phyloP scores from a whole-genome alignment of 768 basidiomycete genomes.

The Phallus indusiatus region DNA sequence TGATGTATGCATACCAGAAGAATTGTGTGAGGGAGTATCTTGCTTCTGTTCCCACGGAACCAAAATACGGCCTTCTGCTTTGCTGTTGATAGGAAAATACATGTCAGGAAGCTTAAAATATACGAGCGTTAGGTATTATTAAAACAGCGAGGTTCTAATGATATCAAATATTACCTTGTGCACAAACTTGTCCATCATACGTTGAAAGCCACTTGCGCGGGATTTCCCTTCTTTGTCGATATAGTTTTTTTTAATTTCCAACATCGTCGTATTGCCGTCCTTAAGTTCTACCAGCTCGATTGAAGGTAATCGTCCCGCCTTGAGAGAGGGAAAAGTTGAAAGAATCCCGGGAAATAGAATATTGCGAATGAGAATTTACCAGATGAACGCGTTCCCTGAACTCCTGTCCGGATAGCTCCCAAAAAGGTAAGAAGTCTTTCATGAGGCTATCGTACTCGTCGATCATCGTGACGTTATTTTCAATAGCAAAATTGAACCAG shows the following conservation, averaged over 20 bases:
- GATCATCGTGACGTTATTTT: slow-evolving; percentile 64
- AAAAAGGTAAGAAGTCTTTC: slow-evolving; percentile 79
- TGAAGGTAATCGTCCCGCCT: slow-evolving; percentile 73
- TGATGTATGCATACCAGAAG: slow-evolving; percentile 19
- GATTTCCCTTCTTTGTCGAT: slow-evolving; percentile 64
- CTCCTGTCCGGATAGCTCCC: slow-evolving; percentile 63
- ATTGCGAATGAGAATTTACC: slow-evolving; percentile 27
- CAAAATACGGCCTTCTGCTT: slow-evolving; percentile 87
- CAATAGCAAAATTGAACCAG: slow-evolving; percentile 78
- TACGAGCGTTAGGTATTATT: not conserved
- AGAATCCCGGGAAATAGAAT: not conserved
- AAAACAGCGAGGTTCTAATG: not conserved
- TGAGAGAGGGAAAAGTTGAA: slow-evolving; percentile 10
- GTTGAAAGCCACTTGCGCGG: slow-evolving; percentile 66
- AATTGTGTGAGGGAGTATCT: slow-evolving; percentile 31
- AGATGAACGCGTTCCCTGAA: slow-evolving; percentile 52
- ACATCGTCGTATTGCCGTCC: slow-evolving; percentile 47
- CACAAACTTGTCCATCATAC: slow-evolving; percentile 66
- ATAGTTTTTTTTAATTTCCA: slow-evolving; percentile 45
- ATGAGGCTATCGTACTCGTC: slow-evolving; percentile 86
- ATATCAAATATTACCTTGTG: slow-evolving; percentile 36
- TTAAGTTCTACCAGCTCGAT: slow-evolving; percentile 81
- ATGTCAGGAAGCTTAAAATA: slow-evolving; percentile 72
- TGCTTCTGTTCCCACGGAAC: slow-evolving; percentile 85
- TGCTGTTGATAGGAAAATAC: slow-evolving; percentile 90